Evolutionary conservation across 1,284 basidiomycete species (phyloP).

Genomic region (Salmacisia buchloeana): DNA sequence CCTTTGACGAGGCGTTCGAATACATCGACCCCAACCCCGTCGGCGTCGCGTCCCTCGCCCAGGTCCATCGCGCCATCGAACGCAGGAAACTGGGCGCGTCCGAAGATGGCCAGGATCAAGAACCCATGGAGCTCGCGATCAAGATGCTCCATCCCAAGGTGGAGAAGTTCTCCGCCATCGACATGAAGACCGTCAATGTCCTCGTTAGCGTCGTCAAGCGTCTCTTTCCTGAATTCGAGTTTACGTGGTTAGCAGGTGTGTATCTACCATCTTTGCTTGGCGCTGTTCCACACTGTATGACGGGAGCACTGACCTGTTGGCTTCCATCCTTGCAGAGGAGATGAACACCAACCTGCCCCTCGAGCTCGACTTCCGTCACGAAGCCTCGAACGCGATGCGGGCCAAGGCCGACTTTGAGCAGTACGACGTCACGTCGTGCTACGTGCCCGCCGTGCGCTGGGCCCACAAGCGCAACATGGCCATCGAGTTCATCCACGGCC

Average conservation of each 20-base stretch:
- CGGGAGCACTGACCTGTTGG: neutral
- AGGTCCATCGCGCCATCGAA: slow-evolving; percentile 82
- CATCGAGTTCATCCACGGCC: slow-evolving; percentile 86
- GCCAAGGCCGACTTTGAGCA: slow-evolving; percentile 67
- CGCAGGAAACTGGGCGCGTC: slow-evolving; percentile 59
- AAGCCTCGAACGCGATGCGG: slow-evolving; percentile 75
- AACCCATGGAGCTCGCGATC: slow-evolving; percentile 68
- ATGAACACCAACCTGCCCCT: slow-evolving; percentile 68
- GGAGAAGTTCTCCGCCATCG: slow-evolving; percentile 85
- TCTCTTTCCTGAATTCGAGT: slow-evolving; percentile 77
- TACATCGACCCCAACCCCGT: slow-evolving; percentile 85
- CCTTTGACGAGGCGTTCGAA: slow-evolving; percentile 52
- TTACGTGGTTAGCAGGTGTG: slow-evolving; percentile 69
- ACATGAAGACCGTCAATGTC: slow-evolving; percentile 60
- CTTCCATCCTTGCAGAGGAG: slow-evolving; percentile 32
- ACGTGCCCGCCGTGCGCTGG: slow-evolving; percentile 80
- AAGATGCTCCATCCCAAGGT: slow-evolving; percentile 96
- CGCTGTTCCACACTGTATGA: neutral
- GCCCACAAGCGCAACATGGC: slow-evolving; percentile 80
- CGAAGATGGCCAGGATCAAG: slow-evolving; percentile 26
- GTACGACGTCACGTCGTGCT: slow-evolving; percentile 60
- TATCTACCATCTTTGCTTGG: slow-evolving; percentile 11
- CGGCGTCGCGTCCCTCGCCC: slow-evolving; percentile 85
- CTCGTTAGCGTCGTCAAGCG: slow-evolving; percentile 74
- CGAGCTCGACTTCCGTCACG: slow-evolving; percentile 88